Conservation (phyloP, 495 filamentous ascomycete genomes). For the Aspergillus bertholletiae region DNA sequence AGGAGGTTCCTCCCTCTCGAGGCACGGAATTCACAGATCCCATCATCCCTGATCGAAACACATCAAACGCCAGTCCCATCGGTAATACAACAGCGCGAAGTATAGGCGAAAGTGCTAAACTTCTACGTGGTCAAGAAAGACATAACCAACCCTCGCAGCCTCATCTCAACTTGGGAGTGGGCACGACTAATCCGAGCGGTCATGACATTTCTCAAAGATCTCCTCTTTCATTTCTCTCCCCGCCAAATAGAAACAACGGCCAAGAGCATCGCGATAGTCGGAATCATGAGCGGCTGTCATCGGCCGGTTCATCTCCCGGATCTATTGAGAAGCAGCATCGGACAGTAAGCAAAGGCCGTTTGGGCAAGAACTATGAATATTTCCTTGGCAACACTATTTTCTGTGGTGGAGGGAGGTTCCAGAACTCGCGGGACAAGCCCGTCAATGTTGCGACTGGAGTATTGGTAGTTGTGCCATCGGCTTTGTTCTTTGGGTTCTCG, state of each 20-base stretch:
- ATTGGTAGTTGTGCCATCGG: slow-evolving; percentile 68
- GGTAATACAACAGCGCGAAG: slow-evolving; percentile 63
- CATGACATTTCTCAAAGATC: slow-evolving; percentile 60
- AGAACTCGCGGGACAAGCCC: slow-evolving; percentile 86
- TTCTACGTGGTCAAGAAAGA: slow-evolving; percentile 57
- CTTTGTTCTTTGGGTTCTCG: slow-evolving; percentile 84
- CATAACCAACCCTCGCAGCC: slow-evolving; percentile 47
- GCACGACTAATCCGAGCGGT: slow-evolving; percentile 45
- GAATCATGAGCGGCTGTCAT: slow-evolving; percentile 73
- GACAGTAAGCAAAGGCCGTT: slow-evolving; percentile 20
- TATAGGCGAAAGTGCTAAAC: slow-evolving; percentile 68
- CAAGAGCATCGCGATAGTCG: slow-evolving; percentile 48
- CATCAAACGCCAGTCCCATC: slow-evolving; percentile 71
- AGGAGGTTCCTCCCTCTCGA: slow-evolving; percentile 65
- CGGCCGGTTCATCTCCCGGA: slow-evolving; percentile 66
- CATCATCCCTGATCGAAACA: slow-evolving; percentile 59
- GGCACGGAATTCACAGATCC: slow-evolving; percentile 76
- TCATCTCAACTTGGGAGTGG: slow-evolving; percentile 55
- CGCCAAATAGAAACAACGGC: slow-evolving; percentile 47
- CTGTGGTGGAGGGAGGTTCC: slow-evolving; percentile 76
- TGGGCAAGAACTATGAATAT: slow-evolving; percentile 82
- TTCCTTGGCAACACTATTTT: slow-evolving; percentile 91
- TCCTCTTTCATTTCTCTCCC: slow-evolving; percentile 65
- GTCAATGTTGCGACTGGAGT: slow-evolving; percentile 86
- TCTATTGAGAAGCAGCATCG: slow-evolving; percentile 32